Base-by-base conservation (phyloP, 345 rosid genomes). In the Chamaenerion angustifolium region DNA sequence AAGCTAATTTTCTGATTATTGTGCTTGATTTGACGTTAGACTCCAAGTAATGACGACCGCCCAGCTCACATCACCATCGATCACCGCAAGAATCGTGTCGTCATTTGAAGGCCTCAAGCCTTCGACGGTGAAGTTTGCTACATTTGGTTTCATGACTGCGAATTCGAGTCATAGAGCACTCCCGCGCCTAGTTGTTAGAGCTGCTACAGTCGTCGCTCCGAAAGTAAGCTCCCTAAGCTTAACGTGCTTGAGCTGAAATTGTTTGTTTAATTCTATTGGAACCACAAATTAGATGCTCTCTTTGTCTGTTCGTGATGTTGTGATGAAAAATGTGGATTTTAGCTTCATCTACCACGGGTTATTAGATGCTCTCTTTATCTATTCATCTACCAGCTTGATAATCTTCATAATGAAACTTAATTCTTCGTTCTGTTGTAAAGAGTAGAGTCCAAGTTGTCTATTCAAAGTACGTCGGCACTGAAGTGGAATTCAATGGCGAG, bases 401-500 rank as follows among this genome's bases (percentile, higher is more conserved):
- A n/a, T 31, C 19, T 2, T 11, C 11, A 40, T 25, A 3, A 11
- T 3, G 40, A 4, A 3, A 35, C n/a, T n/a, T 48, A 11, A 48
- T 21, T 11, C 31, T 53, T 17, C 13, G 10, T n/a, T 50, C 21
- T 8, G 16, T 47, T 17, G 16, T 54, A 11, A 59, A 92, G 99
- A 63, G 90, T 50, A 96, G 96, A n/a, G 44, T 78, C 48, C 80
- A 79, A 56, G 82, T 93, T n/a, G 65, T 93, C 1, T 88, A 82
- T 57, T 88, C 99, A 49, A 93, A 85, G 71, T 88, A 79, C 51
- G 92, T 96, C 0, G 99, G 99, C 40, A 93, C 94, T 11, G 95
- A 84, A 61, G 63, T 88, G 35, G 96, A 82, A 43, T 85, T 88
- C 77, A 72, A 79, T 48, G 95, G 90, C 23, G 56, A 69, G 35